phyloP scores from a whole-genome alignment of 768 basidiomycete genomes.

The Mycena belliarum region DNA sequence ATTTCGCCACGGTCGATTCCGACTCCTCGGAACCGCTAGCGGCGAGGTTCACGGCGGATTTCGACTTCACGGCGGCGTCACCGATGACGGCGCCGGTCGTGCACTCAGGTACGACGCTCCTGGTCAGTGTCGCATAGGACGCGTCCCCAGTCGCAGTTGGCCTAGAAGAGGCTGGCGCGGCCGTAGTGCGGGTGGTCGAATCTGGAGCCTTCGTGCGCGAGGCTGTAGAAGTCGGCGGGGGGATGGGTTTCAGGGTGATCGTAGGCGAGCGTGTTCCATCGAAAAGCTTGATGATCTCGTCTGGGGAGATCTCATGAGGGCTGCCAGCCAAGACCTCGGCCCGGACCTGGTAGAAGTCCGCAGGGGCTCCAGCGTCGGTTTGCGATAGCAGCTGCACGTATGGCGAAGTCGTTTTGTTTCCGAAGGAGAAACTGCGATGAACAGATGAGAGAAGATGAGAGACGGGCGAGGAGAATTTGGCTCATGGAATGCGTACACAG shows the following conservation, averaged over 20 bases:
- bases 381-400: constrained; percentile 43
- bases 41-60: constrained; percentile 10
- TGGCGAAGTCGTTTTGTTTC: constrained; percentile 34
- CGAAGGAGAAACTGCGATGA: constrained; percentile 42
- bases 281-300: constrained; percentile 23
- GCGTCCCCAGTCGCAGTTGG: background rate
- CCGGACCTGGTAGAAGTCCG: constrained; percentile 31
- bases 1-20: constrained; percentile 24
- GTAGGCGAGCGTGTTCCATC: constrained; percentile 8
- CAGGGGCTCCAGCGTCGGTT: constrained; percentile 36
- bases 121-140: background rate
- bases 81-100: background rate
- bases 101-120: background rate
- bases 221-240: background rate
- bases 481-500: constrained; percentile 33
- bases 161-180: background rate
- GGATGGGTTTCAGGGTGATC: too few relatives aligned
- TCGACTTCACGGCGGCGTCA: background rate
- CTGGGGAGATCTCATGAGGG: constrained; percentile 30
- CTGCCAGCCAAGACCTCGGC: constrained; percentile 26
- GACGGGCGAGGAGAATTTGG: background rate
- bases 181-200: background rate
- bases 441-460: too few relatives aligned
- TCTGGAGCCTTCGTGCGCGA: background rate
- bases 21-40: constrained; percentile 3